These are phyloP conservation scores for Colletotrichum echinochloae DNA, from an alignment of 2,329 filamentous ascomycete species.

Conservation along the genomic window DNA sequence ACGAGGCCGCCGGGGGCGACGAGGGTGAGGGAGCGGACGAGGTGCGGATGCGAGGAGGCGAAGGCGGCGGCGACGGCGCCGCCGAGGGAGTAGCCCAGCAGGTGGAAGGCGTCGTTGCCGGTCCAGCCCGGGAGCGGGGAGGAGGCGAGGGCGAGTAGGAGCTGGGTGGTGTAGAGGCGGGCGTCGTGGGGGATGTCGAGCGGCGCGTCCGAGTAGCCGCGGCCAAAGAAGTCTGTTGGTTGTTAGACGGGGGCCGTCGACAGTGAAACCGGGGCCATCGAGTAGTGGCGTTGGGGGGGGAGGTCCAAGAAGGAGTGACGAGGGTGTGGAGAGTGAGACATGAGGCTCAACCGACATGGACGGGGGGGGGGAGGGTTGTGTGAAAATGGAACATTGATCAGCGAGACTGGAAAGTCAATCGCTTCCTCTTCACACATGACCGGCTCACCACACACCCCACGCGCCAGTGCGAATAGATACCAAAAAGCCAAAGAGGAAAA, in stretches of 20 bases:
- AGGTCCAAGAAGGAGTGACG: not conserved
- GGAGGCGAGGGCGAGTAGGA: constrained; percentile 74
- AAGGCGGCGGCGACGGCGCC: constrained; percentile 80
- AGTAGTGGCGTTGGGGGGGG: too few relatives aligned
- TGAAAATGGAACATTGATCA: not conserved
- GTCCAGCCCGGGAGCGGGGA: constrained; percentile 68
- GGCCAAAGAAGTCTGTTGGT: constrained; percentile 74
- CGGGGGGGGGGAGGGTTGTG: too few relatives aligned
- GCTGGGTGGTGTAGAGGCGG: constrained; percentile 73
- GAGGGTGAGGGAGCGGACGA: constrained; percentile 73
- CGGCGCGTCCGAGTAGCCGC: constrained; percentile 82
- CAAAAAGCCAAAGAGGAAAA: not conserved
- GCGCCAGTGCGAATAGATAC: not conserved
- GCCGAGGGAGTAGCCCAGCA: constrained; percentile 85
- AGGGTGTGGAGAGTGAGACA: not conserved
- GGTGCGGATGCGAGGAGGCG: constrained; percentile 73
- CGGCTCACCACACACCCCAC: not conserved
- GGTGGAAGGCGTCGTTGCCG: constrained; percentile 68
- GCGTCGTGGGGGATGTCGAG: constrained; percentile 69
- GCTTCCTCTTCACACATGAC: not conserved
- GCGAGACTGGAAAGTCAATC: not conserved
- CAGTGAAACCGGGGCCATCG: too few relatives aligned
- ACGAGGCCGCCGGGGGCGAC: constrained; percentile 78
- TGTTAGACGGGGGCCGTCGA: not conserved
- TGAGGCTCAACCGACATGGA: not conserved